phyloP scores from a whole-genome alignment of 2,329 filamentous ascomycete genomes.

The Chalaropsis thielavioides region DNA sequence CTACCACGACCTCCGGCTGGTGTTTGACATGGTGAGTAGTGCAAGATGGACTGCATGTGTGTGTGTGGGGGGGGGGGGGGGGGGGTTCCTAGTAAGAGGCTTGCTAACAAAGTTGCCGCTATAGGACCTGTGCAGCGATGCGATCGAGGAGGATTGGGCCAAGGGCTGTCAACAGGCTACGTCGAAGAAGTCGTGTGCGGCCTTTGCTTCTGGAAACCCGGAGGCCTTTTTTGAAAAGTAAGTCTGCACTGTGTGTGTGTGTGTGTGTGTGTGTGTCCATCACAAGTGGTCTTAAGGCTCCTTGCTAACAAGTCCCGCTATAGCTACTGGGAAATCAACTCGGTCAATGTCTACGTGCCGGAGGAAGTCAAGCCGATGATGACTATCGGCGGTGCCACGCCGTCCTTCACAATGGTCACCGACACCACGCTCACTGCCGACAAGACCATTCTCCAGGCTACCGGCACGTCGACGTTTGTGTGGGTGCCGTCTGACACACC shows the following conservation, averaged over 20 bases:
- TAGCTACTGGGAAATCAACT: slow-evolving; percentile 39
- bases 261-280: too few species aligned
- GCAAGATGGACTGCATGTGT: too few species aligned
- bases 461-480: slow-evolving; percentile 6
- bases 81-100: too few species aligned
- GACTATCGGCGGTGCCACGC: neutral
- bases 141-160: slow-evolving; percentile 41
- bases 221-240: slow-evolving; percentile 13
- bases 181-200: slow-evolving; percentile 29
- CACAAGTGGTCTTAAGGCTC: neutral
- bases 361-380: slow-evolving; percentile 15
- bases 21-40: slow-evolving; percentile 47
- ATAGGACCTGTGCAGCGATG: slow-evolving; percentile 61
- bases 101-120: neutral
- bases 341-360: slow-evolving; percentile 34
- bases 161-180: slow-evolving; percentile 22
- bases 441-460: slow-evolving; percentile 9
- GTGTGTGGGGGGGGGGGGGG: neutral
- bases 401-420: slow-evolving; percentile 7
- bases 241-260: neutral
- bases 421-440: slow-evolving; percentile 1
- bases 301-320: slow-evolving; percentile 22
- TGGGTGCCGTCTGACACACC: neutral
- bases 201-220: slow-evolving; percentile 24
- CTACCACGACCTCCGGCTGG: slow-evolving; percentile 56